Evolutionary conservation across 2,329 filamentous ascomycete species (phyloP).

Genomic region (Zymoseptoria tritici): DNA sequence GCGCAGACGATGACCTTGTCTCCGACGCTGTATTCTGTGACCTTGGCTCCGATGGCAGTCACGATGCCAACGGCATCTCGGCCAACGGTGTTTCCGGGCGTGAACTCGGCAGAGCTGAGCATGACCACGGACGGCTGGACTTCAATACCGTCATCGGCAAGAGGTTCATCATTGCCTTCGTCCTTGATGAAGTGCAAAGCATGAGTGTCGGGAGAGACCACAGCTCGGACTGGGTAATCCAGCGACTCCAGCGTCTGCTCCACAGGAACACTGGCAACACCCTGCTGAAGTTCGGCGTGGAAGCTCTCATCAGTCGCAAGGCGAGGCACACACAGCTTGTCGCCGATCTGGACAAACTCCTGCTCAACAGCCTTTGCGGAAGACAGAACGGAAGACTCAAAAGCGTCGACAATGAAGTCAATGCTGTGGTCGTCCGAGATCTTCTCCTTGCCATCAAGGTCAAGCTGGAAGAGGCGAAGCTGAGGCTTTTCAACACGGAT

Average conservation of each 20-base stretch:
- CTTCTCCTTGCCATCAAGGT: background rate
- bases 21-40: conserved; percentile 1
- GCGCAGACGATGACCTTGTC: conserved; percentile 3
- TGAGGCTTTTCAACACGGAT: conserved; percentile 5
- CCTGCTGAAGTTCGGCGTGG: conserved; percentile 2
- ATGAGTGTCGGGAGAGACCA: background rate
- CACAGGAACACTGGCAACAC: background rate
- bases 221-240: conserved; percentile 1
- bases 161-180: background rate
- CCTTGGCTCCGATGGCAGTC: background rate
- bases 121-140: background rate
- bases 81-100: background rate
- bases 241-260: background rate
- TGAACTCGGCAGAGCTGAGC: conserved; percentile 1
- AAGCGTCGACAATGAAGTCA: conserved; percentile 3
- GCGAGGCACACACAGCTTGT: conserved; percentile 2
- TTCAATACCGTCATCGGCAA: conserved; percentile 1
- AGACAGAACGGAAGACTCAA: conserved; percentile 1
- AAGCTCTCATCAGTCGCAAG: conserved; percentile 4
- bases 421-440: conserved; percentile 1
- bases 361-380: background rate
- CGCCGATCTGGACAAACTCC: conserved; percentile 1
- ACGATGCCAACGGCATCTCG: background rate
- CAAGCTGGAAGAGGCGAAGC: conserved; percentile 2
- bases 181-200: conserved; percentile 3